Evolutionary conservation across 2,329 filamentous ascomycete genomes (phyloP), one percentile per base, ranked within the genome.

Genomic region (Trichoderma sp.): DNA sequence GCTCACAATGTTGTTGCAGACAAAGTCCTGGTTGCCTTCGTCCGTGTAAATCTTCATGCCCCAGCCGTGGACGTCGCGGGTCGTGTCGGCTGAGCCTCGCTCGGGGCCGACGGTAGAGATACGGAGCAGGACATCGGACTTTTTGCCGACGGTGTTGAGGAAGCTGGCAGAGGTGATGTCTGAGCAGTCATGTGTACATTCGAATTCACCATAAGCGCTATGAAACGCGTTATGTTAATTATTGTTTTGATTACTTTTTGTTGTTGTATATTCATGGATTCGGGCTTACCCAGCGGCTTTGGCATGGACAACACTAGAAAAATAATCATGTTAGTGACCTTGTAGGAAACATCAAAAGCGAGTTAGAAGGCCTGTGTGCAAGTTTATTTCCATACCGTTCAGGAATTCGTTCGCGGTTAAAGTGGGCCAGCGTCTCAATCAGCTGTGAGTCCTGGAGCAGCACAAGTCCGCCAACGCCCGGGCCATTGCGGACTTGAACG

Each of bases 91-190:
- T 71, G 87, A 89, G 29, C 90, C 90, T 31, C 86, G 83, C 58
- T 86, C 89, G 5, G 88, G 88, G 16, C 88, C 87, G n/a, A 92
- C 90, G 4, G 90, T 92, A 0, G 88, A 91, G 74, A 92, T 89
- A 24, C 90, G 87, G n/a, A 88, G 80, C 63, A 91, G 90, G 1
- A 88, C 80, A 0, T 87, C 79, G 37, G 77, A 78, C 75, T 85
- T 87, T 72, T 86, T 88, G 0, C 86, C 86, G n/a, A 85, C 76
- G 0, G 76, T 77, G 58, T 76, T 83, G 8, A 89, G 79, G 70
- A 89, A 86, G 49, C 83, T 81, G 33, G 86, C 85, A 68, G 88
- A 82, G 5, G 84, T 83, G 64, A 88, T 81, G 71, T 89, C 86
- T 21, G 66, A 55, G 57, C 66, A 68, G 24, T 76, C 67, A 21